A percentile compares a stretch with the other conserved stretches of the same genome.
These are phyloP conservation scores for Ophiocordyceps robertsii DNA, from an alignment of 2,329 filamentous ascomycete genomes.

Conservation along the genomic window DNA sequence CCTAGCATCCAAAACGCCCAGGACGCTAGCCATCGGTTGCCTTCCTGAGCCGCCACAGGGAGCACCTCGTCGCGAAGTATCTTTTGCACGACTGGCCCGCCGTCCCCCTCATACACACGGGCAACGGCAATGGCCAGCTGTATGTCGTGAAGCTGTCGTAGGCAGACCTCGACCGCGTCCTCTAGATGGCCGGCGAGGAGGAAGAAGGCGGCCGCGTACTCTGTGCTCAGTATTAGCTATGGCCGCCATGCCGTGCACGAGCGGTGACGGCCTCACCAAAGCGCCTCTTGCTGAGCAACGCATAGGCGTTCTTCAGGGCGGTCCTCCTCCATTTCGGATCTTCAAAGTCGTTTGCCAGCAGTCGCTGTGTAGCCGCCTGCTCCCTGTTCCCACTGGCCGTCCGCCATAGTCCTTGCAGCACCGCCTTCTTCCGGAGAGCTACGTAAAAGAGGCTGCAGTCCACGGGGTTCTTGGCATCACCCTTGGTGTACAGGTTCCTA, in stretches of 20 bases:
- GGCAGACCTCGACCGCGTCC: conserved; percentile 75
- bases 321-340: conserved; percentile 78
- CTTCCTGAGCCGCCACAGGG: conserved; percentile 61
- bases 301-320: conserved; percentile 92
- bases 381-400: conserved; percentile 87
- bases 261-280: conserved; percentile 42
- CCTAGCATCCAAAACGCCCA: conserved; percentile 94
- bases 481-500: conserved; percentile 83
- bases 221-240: conserved; percentile 24
- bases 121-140: conserved; percentile 83
- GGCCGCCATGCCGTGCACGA: background rate
- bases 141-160: conserved; percentile 76
- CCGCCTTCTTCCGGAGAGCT: conserved; percentile 78
- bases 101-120: conserved; percentile 78
- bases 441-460: conserved; percentile 88
- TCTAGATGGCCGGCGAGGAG: conserved; percentile 72
- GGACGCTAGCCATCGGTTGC: conserved; percentile 85
- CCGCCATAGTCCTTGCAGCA: conserved; percentile 84
- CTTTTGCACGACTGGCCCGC: conserved; percentile 56
- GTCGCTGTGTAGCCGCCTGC: conserved; percentile 62
- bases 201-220: conserved; percentile 94
- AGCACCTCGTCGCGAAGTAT: conserved; percentile 73
- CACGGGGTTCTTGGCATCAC: conserved; percentile 76
- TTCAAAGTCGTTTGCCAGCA: conserved; percentile 83
- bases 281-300: conserved; percentile 75